Conservation (phyloP, 2,329 filamentous ascomycete genomes). For the Stemphylium vesicarium region DNA sequence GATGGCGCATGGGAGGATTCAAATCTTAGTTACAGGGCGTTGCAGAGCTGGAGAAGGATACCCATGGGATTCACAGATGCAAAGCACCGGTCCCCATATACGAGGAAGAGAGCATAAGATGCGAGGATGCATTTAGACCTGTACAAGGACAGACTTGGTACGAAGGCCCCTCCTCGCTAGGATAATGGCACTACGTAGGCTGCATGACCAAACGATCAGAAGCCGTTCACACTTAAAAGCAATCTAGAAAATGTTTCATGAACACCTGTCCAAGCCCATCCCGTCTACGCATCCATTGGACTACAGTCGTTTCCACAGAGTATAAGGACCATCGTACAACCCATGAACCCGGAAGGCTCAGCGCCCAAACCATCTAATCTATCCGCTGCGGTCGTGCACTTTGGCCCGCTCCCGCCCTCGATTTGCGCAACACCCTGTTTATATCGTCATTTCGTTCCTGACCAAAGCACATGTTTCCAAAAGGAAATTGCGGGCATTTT, state of each 20-base stretch:
- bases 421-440: constrained; percentile 10
- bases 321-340: constrained; percentile 16
- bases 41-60: constrained; percentile 15
- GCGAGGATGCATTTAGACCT: not conserved
- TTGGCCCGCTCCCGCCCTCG: constrained; percentile 17
- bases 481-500: constrained; percentile 6
- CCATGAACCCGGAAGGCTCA: constrained; percentile 19
- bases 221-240: constrained; percentile 1
- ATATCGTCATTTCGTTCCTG: constrained; percentile 21
- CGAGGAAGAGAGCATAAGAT: not conserved
- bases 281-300: constrained; percentile 9
- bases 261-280: not conserved
- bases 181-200: constrained; percentile 2
- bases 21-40: constrained; percentile 4
- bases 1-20: constrained; percentile 40
- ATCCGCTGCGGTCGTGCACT: constrained; percentile 21
- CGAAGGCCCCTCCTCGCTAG: not conserved
- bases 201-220: constrained; percentile 10
- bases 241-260: constrained; percentile 9
- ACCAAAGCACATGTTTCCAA: constrained; percentile 8
- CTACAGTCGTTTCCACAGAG: not conserved
- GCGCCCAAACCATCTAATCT: constrained; percentile 31
- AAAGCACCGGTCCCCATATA: constrained; percentile 9
- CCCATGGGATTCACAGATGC: constrained; percentile 7
- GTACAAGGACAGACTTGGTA: not conserved